A percentile compares a stretch with the other conserved stretches of the same genome.
Conservation (phyloP, 2,329 filamentous ascomycete genomes). For the Alternaria brassicae region DNA sequence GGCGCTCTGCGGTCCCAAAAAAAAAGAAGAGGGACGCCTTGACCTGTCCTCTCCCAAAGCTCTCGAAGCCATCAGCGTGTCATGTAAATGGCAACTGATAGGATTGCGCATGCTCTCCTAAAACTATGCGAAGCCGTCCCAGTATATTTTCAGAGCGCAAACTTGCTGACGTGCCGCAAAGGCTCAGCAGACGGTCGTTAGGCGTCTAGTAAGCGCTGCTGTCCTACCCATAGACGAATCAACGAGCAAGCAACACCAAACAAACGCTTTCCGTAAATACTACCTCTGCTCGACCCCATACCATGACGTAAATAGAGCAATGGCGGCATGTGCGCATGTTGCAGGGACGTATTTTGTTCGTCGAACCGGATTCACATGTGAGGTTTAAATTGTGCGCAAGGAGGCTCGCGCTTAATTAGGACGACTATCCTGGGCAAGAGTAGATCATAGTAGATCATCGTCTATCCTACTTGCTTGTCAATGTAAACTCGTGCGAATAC, state of each 20-base stretch:
- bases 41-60: not conserved
- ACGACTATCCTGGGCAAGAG: too few species aligned
- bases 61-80: not conserved
- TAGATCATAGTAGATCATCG: too few species aligned
- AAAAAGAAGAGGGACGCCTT: not conserved
- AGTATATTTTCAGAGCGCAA: not conserved
- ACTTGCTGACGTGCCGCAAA: not conserved
- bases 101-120: not conserved
- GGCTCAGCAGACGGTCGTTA: not conserved
- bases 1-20: not conserved
- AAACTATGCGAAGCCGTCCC: not conserved
- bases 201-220: constrained; percentile 9
- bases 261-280: not conserved
- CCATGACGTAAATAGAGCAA: not conserved
- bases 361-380: too few species aligned
- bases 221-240: not conserved
- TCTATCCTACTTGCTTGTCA: too few species aligned
- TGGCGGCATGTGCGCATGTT: not conserved
- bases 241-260: not conserved
- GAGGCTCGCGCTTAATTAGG: too few species aligned
- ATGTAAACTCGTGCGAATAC: not conserved
- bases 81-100: not conserved
- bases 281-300: not conserved
- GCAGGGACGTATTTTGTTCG: not conserved
- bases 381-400: too few species aligned